Percentiles rank a stretch among this genome's conserved stretches.
Conservation (phyloP, 2,329 filamentous ascomycete species). For the Biscogniauxia sp. region DNA sequence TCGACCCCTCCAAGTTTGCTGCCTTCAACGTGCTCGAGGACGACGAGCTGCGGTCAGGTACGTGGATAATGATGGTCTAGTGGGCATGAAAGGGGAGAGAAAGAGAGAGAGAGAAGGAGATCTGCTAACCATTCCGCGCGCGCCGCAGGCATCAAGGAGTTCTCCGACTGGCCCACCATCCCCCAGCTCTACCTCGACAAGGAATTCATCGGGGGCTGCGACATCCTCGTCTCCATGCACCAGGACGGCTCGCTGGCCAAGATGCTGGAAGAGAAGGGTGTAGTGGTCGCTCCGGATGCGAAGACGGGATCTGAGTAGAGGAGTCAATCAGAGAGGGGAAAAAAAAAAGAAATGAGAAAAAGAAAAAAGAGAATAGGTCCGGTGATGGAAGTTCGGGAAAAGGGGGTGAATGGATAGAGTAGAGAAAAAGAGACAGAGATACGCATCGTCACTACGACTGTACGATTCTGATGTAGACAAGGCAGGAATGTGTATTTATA, state of each 20-base stretch:
- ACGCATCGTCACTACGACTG: slow-evolving; percentile 6
- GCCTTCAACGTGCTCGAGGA: slow-evolving; percentile 98
- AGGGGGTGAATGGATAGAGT: not conserved
- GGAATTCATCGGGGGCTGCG: slow-evolving; percentile 96
- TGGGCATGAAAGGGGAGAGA: not conserved
- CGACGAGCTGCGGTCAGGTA: slow-evolving; percentile 77
- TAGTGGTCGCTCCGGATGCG: slow-evolving; percentile 65
- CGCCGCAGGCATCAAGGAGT: slow-evolving; percentile 87
- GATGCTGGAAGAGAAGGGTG: slow-evolving; percentile 85
- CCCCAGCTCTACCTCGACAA: slow-evolving; percentile 93
- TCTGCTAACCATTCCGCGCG: slow-evolving; percentile 4
- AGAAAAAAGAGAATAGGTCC: slow-evolving; percentile 28
- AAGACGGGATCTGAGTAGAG: slow-evolving; percentile 6
- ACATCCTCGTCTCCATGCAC: slow-evolving; percentile 96
- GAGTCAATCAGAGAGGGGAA: slow-evolving; percentile 20
- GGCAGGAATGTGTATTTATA: slow-evolving; percentile 11
- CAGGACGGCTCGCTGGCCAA: slow-evolving; percentile 91
- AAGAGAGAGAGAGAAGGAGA: not conserved
- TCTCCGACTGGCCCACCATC: slow-evolving; percentile 98
- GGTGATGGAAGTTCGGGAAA: slow-evolving; percentile 22
- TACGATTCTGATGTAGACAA: slow-evolving; percentile 19
- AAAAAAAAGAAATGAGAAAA: slow-evolving; percentile 1
- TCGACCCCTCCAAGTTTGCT: slow-evolving; percentile 94
- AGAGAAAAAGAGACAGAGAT: not conserved
- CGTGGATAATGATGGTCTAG: slow-evolving; percentile 19